Evolutionary conservation across 495 filamentous ascomycete species (phyloP), one percentile per base, ranked within the genome.

Genomic region (Talaromyces trachyspermus): DNA sequence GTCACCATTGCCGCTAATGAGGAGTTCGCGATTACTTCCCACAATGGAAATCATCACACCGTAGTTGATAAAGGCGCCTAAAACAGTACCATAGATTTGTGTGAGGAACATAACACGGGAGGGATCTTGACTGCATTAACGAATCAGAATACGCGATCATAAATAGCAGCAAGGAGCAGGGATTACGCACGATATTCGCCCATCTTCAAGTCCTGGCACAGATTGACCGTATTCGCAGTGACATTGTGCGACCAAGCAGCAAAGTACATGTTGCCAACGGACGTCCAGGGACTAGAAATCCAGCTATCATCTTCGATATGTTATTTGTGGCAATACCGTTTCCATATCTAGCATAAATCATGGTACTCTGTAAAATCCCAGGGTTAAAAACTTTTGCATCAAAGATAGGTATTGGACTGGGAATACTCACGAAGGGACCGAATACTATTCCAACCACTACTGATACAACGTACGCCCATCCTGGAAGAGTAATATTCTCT

Each of bases 401-500:
- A 17, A 9, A 3, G 9, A 42, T 9, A 3, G 19, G 2, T 20
- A 5, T 23, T 10, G 38, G 38, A 10, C 14, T 2, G 2, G 2
- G 5, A 8, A 3, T 4, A 57, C 63, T 59, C 33, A 62, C 59
- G 35, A 68, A 68, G 0, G 65, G 63, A 0, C 63, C 41, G 18
- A 68, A 49, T n/a, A 63, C 49, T 10, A 52, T 54, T 14, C 65
- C 65, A 0, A 62, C 25, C 2, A 65, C 10, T 9, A 68, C 24
- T 0, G 76, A 53, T 11, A 83, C 49, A 22, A 83, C 55, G 49
- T 74, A 80, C 2, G 66, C 77, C 78, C 77, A 81, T 25, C 53
- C 69, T 0, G 78, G 73, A 9, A 81, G 61, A 0, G 74, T 75
- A 15, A 70, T 69, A 7, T 75, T 55, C 33, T 70, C 68, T 50